Percentiles rank a stretch among this genome's conserved stretches.
Conservation (phyloP, 23 red algal species). For the Gracilariopsis chorda region DNA sequence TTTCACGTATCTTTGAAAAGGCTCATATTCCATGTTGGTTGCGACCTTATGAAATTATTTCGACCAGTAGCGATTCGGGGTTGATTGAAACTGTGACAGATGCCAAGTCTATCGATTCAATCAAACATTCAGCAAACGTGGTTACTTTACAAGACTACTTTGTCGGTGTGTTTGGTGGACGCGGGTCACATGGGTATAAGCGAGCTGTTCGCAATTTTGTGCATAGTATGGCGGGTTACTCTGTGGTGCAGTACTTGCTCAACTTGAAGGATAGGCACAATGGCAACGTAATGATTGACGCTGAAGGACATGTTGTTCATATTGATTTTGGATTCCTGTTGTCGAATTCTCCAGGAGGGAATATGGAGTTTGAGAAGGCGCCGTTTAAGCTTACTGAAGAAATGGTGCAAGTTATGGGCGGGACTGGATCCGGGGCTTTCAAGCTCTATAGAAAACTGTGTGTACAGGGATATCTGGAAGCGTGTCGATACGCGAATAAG, state of each 20-base stretch:
- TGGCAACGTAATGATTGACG: conserved; percentile 94
- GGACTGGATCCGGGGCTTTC: conserved; percentile 67
- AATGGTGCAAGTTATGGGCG: conserved; percentile 98
- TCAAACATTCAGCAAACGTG: conserved; percentile 82
- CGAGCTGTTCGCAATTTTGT: conserved; percentile 91
- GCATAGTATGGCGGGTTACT: conserved; percentile 97
- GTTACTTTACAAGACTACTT: conserved; percentile 94
- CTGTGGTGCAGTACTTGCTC: conserved; percentile 88
- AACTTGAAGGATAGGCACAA: conserved; percentile 98
- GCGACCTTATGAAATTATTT: conserved; percentile 90
- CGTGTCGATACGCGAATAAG: conserved; percentile 90
- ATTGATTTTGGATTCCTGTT: conserved; percentile 98
- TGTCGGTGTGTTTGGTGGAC: conserved; percentile 83
- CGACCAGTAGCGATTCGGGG: conserved; percentile 77
- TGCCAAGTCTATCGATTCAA: conserved; percentile 75
- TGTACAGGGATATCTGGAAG: conserved; percentile 86
- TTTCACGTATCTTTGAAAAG: conserved; percentile 81
- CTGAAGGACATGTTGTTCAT: conserved; percentile 88
- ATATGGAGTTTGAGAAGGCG: conserved; percentile 96
- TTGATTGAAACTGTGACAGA: conserved; percentile 92
- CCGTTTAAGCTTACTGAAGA: conserved; percentile 98
- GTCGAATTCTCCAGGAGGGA: conserved; percentile 96
- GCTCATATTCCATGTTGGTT: conserved; percentile 77
- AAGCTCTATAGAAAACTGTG: conserved; percentile 84
- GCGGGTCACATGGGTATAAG: conserved; percentile 59